phyloP scores from a whole-genome alignment of 2,329 filamentous ascomycete genomes.

The Epichloe sibirici region DNA sequence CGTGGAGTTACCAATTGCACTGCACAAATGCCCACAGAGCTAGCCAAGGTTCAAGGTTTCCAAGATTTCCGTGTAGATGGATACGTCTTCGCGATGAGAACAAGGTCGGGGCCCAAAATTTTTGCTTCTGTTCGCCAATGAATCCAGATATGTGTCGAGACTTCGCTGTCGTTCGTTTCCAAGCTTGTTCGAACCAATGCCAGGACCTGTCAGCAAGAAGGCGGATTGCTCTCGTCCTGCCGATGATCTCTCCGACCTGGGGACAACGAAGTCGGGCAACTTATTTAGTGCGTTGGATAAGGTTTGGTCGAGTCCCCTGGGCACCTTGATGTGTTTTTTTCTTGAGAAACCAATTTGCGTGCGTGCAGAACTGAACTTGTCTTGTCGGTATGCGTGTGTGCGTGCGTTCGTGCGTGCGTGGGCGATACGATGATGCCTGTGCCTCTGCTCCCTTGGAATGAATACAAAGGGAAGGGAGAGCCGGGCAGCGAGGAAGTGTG shows the following conservation, averaged over 20 bases:
- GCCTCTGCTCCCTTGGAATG: background rate
- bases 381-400: background rate
- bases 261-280: background rate
- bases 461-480: conserved; percentile 1
- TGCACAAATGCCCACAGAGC: too few species aligned
- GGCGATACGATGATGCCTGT: background rate
- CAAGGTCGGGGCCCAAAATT: too few species aligned
- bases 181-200: too few species aligned
- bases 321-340: background rate
- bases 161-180: too few species aligned
- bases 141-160: too few species aligned
- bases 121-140: too few species aligned
- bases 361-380: background rate
- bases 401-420: background rate
- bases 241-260: background rate
- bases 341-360: background rate
- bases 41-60: too few species aligned
- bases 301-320: background rate
- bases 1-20: too few species aligned
- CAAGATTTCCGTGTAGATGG: too few species aligned
- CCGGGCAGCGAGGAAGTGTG: background rate
- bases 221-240: background rate
- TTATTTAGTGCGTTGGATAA: background rate
- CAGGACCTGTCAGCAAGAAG: too few species aligned
- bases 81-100: too few species aligned